phyloP scores from a whole-genome alignment of 2,329 filamentous ascomycete genomes.

The Orbilia oligospora region DNA sequence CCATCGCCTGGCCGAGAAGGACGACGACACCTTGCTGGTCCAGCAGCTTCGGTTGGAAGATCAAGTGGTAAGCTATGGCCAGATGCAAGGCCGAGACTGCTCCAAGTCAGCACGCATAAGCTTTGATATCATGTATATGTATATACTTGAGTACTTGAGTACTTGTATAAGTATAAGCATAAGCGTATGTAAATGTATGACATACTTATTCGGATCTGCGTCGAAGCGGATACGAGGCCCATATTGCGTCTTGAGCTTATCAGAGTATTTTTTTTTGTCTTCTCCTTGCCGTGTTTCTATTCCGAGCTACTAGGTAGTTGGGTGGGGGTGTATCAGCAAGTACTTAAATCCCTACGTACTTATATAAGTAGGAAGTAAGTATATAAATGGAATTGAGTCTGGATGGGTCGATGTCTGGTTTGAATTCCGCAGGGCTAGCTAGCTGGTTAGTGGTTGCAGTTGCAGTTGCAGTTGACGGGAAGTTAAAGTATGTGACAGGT shows the following conservation, averaged over 20 bases:
- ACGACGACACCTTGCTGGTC: conserved; percentile 47
- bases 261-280: no score
- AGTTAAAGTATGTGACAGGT: neutral
- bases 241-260: conserved; percentile 43
- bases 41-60: conserved; percentile 55
- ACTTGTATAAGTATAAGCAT: neutral
- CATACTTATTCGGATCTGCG: conserved; percentile 38
- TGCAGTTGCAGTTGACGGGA: neutral
- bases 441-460: no score
- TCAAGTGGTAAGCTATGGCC: conserved; percentile 47
- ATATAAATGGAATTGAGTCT: neutral
- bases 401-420: neutral
- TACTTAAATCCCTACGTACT: no score
- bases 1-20: conserved; percentile 54
- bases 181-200: neutral
- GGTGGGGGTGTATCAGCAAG: neutral
- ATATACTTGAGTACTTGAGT: no score
- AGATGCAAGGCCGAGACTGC: conserved; percentile 58
- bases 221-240: conserved; percentile 49
- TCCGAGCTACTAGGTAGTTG: neutral
- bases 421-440: no score
- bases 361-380: no score
- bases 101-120: conserved; percentile 17
- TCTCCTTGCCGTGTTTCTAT: neutral
- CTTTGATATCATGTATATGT: neutral